These are phyloP conservation scores for Closterium sp. DNA, from an alignment of 139 green algal genomes.

Conservation along the genomic window DNA sequence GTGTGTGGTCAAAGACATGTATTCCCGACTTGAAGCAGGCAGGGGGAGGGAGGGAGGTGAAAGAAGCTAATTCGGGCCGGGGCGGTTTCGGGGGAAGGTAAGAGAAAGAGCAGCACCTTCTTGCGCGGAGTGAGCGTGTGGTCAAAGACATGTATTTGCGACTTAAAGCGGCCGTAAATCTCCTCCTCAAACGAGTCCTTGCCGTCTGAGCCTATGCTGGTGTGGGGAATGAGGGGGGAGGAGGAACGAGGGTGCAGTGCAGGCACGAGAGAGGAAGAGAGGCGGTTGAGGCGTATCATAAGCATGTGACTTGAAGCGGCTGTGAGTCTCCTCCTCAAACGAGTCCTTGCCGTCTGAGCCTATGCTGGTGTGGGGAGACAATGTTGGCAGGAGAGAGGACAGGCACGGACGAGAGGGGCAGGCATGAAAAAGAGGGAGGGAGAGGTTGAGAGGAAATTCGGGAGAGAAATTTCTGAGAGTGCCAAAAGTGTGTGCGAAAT, in stretches of 20 bases:
- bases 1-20: too few species aligned
- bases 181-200: neutral
- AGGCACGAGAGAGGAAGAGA: neutral
- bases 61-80: too few species aligned
- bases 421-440: neutral
- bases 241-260: too few species aligned
- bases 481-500: too few species aligned
- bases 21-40: too few species aligned
- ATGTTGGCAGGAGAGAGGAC: neutral
- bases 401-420: neutral
- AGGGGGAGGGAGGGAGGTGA: too few species aligned
- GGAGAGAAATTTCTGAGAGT: too few species aligned
- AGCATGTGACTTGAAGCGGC: neutral
- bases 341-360: neutral
- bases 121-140: neutral
- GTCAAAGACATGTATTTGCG: slow-evolving; percentile 16
- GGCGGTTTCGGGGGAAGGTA: too few species aligned
- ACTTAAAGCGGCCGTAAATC: neutral
- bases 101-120: neutral
- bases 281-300: too few species aligned
- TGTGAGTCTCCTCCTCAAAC: neutral
- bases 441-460: too few species aligned
- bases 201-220: neutral
- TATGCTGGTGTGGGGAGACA: neutral
- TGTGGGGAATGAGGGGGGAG: too few species aligned